These are phyloP conservation scores for Chytridium lagenaria DNA, from an alignment of 371 early-diverging fungal genomes.

Conservation along the genomic window DNA sequence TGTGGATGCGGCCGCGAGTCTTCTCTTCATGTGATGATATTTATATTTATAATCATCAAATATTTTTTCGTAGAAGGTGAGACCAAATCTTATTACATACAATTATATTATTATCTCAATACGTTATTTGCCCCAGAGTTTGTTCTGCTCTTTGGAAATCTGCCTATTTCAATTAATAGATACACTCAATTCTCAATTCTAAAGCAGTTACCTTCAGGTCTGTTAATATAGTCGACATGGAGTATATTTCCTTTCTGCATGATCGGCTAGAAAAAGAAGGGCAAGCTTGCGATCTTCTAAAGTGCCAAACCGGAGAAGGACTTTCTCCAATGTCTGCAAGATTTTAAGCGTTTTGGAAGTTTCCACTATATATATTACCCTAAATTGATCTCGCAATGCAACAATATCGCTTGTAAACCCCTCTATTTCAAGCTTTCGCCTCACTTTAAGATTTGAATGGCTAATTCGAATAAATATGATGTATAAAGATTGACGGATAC, in stretches of 20 bases:
- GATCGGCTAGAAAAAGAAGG: constrained; percentile 51
- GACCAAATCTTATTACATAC: no score
- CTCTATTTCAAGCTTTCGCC: constrained; percentile 63
- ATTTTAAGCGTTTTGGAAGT: neutral
- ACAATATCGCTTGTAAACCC: constrained; percentile 65
- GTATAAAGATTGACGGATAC: constrained; percentile 15
- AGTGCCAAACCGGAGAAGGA: constrained; percentile 52
- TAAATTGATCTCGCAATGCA: constrained; percentile 51
- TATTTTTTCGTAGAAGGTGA: no score
- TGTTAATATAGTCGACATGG: constrained; percentile 49
- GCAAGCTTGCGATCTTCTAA: constrained; percentile 58
- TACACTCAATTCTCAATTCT: no score
- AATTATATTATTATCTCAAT: no score
- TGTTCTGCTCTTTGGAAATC: no score
- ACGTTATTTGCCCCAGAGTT: no score
- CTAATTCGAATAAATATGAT: constrained; percentile 23
- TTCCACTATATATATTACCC: constrained; percentile 1
- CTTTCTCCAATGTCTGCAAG: constrained; percentile 47
- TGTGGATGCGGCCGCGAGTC: constrained; percentile 80
- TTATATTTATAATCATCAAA: no score
- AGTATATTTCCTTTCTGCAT: constrained; percentile 44
- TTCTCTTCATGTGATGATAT: constrained; percentile 43
- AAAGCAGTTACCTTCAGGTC: constrained; percentile 56
- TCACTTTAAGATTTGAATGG: constrained; percentile 50
- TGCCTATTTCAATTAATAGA: no score